Conservation (phyloP, 2,329 filamentous ascomycete genomes). For the Fusarium lateritium region DNA sequence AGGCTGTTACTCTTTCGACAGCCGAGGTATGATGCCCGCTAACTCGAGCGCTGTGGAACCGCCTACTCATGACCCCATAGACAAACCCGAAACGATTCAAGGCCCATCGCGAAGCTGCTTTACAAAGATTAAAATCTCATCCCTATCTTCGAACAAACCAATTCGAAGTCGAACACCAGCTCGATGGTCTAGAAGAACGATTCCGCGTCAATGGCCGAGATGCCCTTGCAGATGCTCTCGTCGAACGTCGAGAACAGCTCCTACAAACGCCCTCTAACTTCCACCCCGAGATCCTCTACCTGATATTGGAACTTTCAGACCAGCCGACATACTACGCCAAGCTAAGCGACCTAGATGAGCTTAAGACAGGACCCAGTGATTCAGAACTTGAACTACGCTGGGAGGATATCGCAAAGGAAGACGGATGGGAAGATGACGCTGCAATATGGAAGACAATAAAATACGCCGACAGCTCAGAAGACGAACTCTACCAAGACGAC, state of each 20-base stretch:
- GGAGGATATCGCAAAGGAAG: constrained; percentile 83
- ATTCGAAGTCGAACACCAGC: constrained; percentile 76
- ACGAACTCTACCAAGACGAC: constrained; percentile 53
- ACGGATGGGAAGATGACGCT: constrained; percentile 77
- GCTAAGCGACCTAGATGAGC: constrained; percentile 72
- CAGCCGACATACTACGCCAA: constrained; percentile 80
- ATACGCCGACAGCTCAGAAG: constrained; percentile 78
- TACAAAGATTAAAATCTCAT: constrained; percentile 68
- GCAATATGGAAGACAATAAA: constrained; percentile 80
- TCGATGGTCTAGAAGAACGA: constrained; percentile 86
- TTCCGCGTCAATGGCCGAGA: constrained; percentile 87
- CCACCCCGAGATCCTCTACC: constrained; percentile 83
- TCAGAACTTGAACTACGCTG: constrained; percentile 73
- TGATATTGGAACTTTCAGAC: constrained; percentile 87
- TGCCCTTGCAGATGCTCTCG: constrained; percentile 80
- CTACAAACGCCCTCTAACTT: constrained; percentile 69
- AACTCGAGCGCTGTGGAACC: constrained; percentile 5
- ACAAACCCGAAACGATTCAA: constrained; percentile 57
- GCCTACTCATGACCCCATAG: constrained; percentile 39
- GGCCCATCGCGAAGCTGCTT: constrained; percentile 62
- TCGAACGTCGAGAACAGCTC: constrained; percentile 71
- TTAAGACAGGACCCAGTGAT: constrained; percentile 61
- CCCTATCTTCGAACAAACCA: constrained; percentile 79
- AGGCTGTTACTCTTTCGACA: constrained; percentile 70
- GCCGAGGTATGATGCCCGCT: constrained; percentile 60